phyloP scores from a whole-genome alignment of 352 stramenopile genomes.

The Phytopythium aichiense region DNA sequence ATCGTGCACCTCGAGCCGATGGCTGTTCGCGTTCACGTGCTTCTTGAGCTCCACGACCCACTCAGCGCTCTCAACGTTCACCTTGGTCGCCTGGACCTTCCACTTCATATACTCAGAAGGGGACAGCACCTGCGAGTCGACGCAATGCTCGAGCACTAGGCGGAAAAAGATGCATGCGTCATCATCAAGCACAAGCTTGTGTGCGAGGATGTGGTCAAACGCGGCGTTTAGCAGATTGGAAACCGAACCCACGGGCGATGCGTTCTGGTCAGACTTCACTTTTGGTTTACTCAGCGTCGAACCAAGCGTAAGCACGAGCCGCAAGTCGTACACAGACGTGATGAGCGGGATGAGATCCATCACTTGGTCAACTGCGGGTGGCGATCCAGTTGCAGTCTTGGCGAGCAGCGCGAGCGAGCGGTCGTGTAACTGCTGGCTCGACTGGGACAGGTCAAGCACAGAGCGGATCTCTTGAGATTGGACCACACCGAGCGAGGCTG shows the following conservation, averaged over 20 bases:
- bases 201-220: conserved; percentile 19
- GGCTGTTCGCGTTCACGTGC: conserved; percentile 12
- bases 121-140: conserved; percentile 9
- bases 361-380: conserved; percentile 10
- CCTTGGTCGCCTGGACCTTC: conserved; percentile 23
- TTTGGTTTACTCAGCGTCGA: background rate
- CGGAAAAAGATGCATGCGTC: conserved; percentile 23
- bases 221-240: conserved; percentile 9
- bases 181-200: conserved; percentile 30
- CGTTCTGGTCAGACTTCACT: too few species aligned
- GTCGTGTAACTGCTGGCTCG: background rate
- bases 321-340: conserved; percentile 29
- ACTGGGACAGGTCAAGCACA: background rate
- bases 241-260: background rate
- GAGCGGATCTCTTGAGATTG: background rate
- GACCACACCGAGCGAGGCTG: background rate
- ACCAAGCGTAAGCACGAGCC: conserved; percentile 16
- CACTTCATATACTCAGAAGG: conserved; percentile 16
- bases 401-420: background rate
- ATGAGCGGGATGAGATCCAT: conserved; percentile 16
- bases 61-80: conserved; percentile 24
- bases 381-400: background rate
- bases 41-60: conserved; percentile 30
- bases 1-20: conserved; percentile 11
- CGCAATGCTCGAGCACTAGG: conserved; percentile 17